Base-by-base conservation (phyloP, 192 early-diverging fungal species). In the Cladochytrium replicatum region DNA sequence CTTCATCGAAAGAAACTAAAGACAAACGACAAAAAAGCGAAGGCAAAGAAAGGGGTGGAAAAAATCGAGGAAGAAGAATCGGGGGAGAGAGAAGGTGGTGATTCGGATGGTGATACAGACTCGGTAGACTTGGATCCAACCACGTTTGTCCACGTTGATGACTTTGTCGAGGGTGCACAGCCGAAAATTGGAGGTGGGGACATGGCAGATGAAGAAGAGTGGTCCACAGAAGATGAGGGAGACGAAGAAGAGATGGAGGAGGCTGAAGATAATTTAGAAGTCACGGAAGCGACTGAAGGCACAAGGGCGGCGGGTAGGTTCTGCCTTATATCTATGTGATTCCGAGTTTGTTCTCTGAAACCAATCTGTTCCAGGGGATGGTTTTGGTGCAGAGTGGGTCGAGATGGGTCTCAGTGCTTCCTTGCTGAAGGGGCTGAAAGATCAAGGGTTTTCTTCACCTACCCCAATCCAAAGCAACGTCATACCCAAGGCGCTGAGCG, bases 381-480 rank as follows among this genome's bases (percentile, higher is more conserved):
- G 32, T 29, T 6, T 19, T 4, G 15, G 32, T 61, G 77, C 87
- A 19, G 78, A 75, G 2, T 97, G 93, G 93, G 52, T 67, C 22
- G 41, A 48, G 0, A 75, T 85, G 30, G 72, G 74, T 0, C 50
- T 95, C 3, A 60, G 72, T 7, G 38, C 71, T 2, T 27, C 51
- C 8, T 63, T 95, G 26, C 59, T 80, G 24, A 67, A 83, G 27
- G 88, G 72, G 0, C 72, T 97, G 27, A 71, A 69, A 41, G 72
- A 82, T 21, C 72, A 82, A 3, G 69, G 80, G 22, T 97, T 94
- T 48, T 46, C 60, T 4, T 51, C 63, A 17, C 94, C 94, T 0
- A 94, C 91, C 0, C 82, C 82, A 21, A 98, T 98, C 61, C 94
- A 98, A 67, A 62, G 75, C 24, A 62, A 84, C 46, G 71, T 84